A percentile compares a stretch with the other conserved stretches of the same genome.
phyloP scores from a whole-genome alignment of 2,329 filamentous ascomycete genomes.

The Acephala macrosclerotiorum region DNA sequence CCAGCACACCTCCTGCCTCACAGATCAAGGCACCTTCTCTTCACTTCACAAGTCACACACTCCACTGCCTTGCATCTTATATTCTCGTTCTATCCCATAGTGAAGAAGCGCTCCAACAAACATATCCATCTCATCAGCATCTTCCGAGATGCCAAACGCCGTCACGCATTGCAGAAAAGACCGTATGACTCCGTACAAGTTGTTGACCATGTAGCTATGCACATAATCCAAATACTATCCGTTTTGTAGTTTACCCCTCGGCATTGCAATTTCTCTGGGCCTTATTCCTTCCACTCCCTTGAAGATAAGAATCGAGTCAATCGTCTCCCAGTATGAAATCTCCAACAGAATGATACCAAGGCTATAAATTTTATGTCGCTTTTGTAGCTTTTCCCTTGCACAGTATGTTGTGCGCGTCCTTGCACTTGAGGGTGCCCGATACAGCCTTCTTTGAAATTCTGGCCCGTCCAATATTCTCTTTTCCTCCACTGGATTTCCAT shows the following conservation, averaged over 20 bases:
- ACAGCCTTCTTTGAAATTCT: no score
- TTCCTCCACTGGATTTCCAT: no score
- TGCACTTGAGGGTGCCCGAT: conserved; percentile 10
- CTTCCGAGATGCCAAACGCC: not conserved
- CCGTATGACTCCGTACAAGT: not conserved
- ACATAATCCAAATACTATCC: not conserved
- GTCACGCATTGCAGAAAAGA: not conserved
- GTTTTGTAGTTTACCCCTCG: not conserved
- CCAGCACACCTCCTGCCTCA: no score
- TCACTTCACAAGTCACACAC: no score
- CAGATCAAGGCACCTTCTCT: no score
- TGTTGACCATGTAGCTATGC: not conserved
- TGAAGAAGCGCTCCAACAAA: not conserved
- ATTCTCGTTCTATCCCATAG: no score
- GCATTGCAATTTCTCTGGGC: conserved; percentile 4
- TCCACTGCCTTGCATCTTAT: no score
- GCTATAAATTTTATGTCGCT: conserved; percentile 4
- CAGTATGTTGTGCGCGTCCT: not conserved
- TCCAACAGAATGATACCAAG: conserved; percentile 10
- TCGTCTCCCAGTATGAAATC: conserved; percentile 11
- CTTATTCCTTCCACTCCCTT: not conserved
- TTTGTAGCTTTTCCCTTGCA: not conserved
- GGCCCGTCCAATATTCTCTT: no score
- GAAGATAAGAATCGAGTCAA: conserved; percentile 6
- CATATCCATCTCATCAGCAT: conserved; percentile 5